phyloP scores from a whole-genome alignment of 495 filamentous ascomycete species.

The Gamarada debralockiae region DNA sequence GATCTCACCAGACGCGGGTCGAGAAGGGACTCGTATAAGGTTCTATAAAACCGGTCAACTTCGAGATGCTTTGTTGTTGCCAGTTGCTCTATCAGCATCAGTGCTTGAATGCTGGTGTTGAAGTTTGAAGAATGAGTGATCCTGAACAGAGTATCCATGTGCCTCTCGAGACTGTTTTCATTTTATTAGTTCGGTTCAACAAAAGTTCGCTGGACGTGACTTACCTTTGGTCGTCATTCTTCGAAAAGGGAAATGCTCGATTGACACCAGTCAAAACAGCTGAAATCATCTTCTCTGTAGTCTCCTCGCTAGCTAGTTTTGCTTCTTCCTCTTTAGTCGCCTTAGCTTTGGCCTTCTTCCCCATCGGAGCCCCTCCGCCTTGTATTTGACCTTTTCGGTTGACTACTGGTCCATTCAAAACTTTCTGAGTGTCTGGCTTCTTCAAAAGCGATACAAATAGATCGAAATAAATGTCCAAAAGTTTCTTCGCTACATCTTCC shows the following conservation, averaged over 20 bases:
- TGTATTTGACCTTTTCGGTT: slow-evolving; percentile 41
- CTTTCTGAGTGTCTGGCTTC: slow-evolving; percentile 32
- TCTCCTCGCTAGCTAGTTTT: slow-evolving; percentile 59
- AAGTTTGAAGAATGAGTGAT: slow-evolving; percentile 98
- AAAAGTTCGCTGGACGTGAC: slow-evolving; percentile 23
- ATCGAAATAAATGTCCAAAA: slow-evolving; percentile 87
- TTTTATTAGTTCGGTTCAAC: slow-evolving; percentile 25
- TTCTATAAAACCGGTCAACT: slow-evolving; percentile 88
- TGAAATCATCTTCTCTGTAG: slow-evolving; percentile 85
- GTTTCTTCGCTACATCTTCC: slow-evolving; percentile 70
- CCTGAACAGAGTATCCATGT: slow-evolving; percentile 88
- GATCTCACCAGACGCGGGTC: slow-evolving; percentile 84
- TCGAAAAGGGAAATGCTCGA: slow-evolving; percentile 88
- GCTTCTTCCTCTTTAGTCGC: slow-evolving; percentile 47
- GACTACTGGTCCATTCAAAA: slow-evolving; percentile 18
- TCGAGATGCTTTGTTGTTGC: slow-evolving; percentile 69
- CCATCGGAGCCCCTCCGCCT: slow-evolving; percentile 45
- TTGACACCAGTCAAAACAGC: slow-evolving; percentile 92
- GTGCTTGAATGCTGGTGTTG: slow-evolving; percentile 93
- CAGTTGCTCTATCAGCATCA: slow-evolving; percentile 94
- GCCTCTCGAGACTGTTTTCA: slow-evolving; percentile 62
- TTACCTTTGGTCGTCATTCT: slow-evolving; percentile 69
- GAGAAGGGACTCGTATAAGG: slow-evolving; percentile 89
- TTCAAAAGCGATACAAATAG: slow-evolving; percentile 77
- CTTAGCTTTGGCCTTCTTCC: slow-evolving; percentile 46